Conservation (phyloP, 495 filamentous ascomycete genomes). For the Clavariopsis aquatica region DNA sequence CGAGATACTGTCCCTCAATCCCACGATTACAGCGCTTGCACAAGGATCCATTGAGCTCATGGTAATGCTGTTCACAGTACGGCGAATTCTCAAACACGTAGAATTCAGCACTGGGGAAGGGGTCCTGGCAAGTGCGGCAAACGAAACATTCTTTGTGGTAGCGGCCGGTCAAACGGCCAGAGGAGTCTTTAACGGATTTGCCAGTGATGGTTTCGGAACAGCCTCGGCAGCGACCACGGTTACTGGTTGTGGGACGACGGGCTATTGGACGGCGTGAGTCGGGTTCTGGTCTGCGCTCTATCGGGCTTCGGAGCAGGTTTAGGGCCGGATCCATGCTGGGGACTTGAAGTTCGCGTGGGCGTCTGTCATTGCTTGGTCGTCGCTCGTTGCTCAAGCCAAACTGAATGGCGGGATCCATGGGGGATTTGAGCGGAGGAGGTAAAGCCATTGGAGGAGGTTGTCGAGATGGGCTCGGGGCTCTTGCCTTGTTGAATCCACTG, state of each 20-base stretch:
- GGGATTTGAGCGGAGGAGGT: constrained; percentile 52
- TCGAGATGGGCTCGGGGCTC: constrained; percentile 25
- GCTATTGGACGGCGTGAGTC: not conserved
- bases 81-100: constrained; percentile 86
- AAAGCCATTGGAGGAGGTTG: constrained; percentile 7
- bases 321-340: constrained; percentile 14
- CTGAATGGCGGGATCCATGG: constrained; percentile 60
- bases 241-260: constrained; percentile 32
- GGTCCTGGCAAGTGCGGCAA: constrained; percentile 76
- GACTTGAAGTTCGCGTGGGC: constrained; percentile 36
- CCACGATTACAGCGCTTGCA: constrained; percentile 77
- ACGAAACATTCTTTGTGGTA: constrained; percentile 96
- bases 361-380: constrained; percentile 42
- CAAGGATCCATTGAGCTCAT: constrained; percentile 82
- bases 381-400: constrained; percentile 46
- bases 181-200: constrained; percentile 90
- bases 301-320: constrained; percentile 17
- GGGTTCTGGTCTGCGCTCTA: not conserved
- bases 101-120: constrained; percentile 87
- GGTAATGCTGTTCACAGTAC: constrained; percentile 91
- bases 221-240: constrained; percentile 78
- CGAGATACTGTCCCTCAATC: constrained; percentile 94
- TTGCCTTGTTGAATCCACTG: constrained; percentile 23
- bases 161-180: constrained; percentile 87
- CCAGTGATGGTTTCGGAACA: constrained; percentile 78